Base-by-base conservation (phyloP, 345 rosid species). In the Erucastrum elatum region DNA sequence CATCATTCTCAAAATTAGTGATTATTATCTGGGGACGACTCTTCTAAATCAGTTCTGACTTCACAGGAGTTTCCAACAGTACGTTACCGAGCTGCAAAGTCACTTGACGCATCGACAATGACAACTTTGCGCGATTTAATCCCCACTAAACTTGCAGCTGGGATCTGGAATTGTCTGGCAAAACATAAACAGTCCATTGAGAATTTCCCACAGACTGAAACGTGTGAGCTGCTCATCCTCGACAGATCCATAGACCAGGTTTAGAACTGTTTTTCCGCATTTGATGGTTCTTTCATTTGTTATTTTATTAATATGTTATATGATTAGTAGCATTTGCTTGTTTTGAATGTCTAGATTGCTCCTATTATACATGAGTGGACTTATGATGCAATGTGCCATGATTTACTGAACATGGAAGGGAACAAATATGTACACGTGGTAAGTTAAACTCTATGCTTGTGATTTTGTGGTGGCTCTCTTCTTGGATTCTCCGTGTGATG, bases 311-410 rank as follows among this genome's bases (percentile, higher is more conserved):
- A 35, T 30, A 13, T 69, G 68, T 70, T 75, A 64, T 41, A 70
- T 58, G 66, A 58, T 75, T 70, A 80, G 53, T 56, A 64, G 37
- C 63, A 56, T 58, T 58, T 70, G 25, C 64, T 60, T 66, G 56
- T 80, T 84, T 75, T 51, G 67, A 70, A 71, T 75, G 46, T 83
- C 68, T 86, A 95, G 99, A 88, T 96, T 84, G 94, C 99, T 82
- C 99, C 99, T 79, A 58, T 96, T 65, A 96, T 96, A 83, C 99
- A 96, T 78, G 99, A 96, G 87, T 96, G 99, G 99, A 96, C 99
- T 21, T 96, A 96, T 84, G 99, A 93, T 91, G 98, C 99, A 51
- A 93, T 96, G 86, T 96, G 98, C 84, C 98, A 86, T 81, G 99
- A 96, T 87, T 84, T 93, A 81, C 86, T 96, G 78, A 87, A 84